Conservation (phyloP, 2,329 filamentous ascomycete species). For the Tolypocladium inflatum region DNA sequence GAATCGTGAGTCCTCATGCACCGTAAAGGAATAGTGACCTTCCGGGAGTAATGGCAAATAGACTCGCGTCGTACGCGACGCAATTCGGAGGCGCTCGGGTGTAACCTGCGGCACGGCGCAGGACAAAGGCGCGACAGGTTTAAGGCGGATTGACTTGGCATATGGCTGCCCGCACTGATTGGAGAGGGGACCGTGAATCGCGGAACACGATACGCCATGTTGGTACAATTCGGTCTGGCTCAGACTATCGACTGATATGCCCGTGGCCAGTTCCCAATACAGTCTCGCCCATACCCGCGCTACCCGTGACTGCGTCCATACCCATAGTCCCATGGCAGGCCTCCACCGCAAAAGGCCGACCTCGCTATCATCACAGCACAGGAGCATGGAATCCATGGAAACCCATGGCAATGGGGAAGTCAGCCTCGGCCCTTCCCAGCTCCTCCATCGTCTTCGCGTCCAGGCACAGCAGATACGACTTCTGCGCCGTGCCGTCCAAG, state of each 20-base stretch:
- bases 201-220: background rate
- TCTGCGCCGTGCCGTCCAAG: constrained; percentile 47
- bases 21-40: background rate
- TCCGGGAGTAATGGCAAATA: background rate
- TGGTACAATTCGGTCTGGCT: background rate
- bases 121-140: background rate
- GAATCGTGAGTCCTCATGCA: too few relatives aligned
- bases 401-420: constrained; percentile 50
- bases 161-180: background rate
- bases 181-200: background rate
- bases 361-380: background rate
- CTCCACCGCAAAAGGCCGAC: background rate
- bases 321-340: background rate
- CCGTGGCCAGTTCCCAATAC: background rate
- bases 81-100: background rate
- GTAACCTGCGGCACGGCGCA: constrained; percentile 38
- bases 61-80: background rate
- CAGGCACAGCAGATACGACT: constrained; percentile 57
- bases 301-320: background rate
- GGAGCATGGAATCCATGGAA: constrained; percentile 52
- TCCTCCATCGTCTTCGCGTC: constrained; percentile 55
- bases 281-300: background rate
- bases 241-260: background rate
- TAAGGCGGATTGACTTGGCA: background rate
- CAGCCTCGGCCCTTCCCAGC: constrained; percentile 52